A percentile compares a stretch with the other conserved stretches of the same genome.
phyloP scores from a whole-genome alignment of 306 rosid species.

The Prunus mira region DNA sequence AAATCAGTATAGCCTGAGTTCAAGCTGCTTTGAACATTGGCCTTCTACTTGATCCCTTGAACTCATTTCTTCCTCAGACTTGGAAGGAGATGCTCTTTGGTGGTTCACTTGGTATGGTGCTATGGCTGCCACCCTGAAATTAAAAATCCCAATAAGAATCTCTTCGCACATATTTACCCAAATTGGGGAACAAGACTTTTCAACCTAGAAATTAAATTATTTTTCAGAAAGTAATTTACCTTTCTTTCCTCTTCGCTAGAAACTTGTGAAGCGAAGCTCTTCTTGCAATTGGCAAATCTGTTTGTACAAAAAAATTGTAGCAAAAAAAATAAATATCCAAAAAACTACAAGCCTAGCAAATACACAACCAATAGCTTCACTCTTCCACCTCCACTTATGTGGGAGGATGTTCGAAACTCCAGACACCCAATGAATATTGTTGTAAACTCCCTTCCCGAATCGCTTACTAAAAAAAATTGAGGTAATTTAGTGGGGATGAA shows the following conservation, averaged over 20 bases:
- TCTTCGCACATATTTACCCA: not conserved
- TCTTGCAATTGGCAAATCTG: conserved; percentile 72
- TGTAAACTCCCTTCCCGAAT: not conserved
- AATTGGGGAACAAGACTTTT: not conserved
- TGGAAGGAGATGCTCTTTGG: conserved; percentile 19
- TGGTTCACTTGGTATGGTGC: conserved; percentile 65
- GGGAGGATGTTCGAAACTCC: no score
- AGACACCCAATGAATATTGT: no score
- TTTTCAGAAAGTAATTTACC: conserved; percentile 35
- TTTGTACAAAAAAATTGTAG: no score
- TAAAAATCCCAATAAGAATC: not conserved
- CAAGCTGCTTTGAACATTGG: conserved; percentile 46
- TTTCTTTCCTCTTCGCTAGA: conserved; percentile 87
- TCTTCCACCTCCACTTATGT: no score
- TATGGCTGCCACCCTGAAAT: conserved; percentile 55
- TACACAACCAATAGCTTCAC: no score
- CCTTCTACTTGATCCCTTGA: conserved; percentile 19
- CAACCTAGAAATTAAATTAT: not conserved
- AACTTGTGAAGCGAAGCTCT: conserved; percentile 86
- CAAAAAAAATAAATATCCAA: no score
- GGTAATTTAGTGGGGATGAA: no score
- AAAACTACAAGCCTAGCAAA: no score
- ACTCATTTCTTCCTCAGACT: conserved; percentile 25
- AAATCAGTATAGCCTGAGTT: conserved; percentile 49
- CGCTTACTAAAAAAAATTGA: no score